Base-by-base conservation (phyloP, 805 yeast species). In the Zygosaccharomyces gambellarensis region DNA sequence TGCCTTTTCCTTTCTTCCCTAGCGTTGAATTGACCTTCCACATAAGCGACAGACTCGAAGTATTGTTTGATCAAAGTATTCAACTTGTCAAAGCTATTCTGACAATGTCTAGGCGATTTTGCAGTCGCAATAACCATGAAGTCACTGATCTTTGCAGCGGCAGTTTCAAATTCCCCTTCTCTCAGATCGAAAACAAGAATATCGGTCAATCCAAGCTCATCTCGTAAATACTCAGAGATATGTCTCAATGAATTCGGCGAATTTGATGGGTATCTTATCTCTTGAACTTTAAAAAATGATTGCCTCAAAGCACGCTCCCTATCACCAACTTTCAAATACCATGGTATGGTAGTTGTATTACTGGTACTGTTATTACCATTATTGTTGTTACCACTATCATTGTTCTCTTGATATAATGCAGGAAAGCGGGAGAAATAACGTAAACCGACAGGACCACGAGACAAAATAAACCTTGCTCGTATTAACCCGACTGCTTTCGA, bases 61-160 rank as follows among this genome's bases (percentile, higher is more conserved):
- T 71, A 69, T 34, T 76, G 77, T 62, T 90, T 90, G 38, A 89
- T 62, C 61, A 73, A 73, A 25, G 73, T 72, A 44, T 79, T 71
- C 34, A 90, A 68, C 55, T 81, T 83, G 12, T 70, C 69, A 2
- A 86, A 80, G 1, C 95, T 89, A 53, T 82, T 83, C 55, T 77
- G 81, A 21, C 89, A 69, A 68, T 90, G 98, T 53, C 79, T 82
- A 34, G 81, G 78, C 28, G 90, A 81, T 63, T 83, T 85, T 3
- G 95, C 96, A 0, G 94, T 79, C 17, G 83, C 78, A 0, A 92
- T 69, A 4, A 92, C 69, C 75, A 82, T 77, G 49, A 78, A 74
- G 48, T 76, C 72, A 8, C 76, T 70, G 48, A 31, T 71, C 65
- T 53, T 56, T 25, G 59, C 51, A 10, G 53, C 61, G 2, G 71